These are phyloP conservation scores for Fagopyrum homotropicum DNA, from an alignment of 148 eudicot species.

Conservation along the genomic window DNA sequence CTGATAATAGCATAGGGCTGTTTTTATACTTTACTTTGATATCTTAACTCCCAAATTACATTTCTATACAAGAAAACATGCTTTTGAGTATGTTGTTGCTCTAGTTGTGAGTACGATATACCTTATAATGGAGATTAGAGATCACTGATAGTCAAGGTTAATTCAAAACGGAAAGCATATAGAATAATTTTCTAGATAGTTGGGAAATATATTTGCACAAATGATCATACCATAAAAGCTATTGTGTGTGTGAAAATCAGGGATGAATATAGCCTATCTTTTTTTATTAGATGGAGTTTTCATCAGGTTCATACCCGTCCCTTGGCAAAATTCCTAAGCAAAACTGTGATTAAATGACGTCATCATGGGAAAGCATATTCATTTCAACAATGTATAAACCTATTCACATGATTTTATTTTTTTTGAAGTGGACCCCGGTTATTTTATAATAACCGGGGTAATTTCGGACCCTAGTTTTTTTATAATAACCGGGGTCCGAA, in stretches of 20 bases:
- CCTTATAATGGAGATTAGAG: background rate
- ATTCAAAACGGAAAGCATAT: background rate
- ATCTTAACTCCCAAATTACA: background rate
- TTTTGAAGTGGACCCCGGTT: no score
- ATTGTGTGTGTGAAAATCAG: background rate
- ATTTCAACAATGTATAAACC: constrained; percentile 13
- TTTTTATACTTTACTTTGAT: background rate
- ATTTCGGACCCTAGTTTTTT: no score
- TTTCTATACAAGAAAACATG: background rate
- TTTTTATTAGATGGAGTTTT: background rate
- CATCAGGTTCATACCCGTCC: constrained; percentile 40
- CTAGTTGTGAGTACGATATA: background rate
- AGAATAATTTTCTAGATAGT: background rate
- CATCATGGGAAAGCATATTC: constrained; percentile 42
- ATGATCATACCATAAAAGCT: background rate
- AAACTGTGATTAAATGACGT: constrained; percentile 37
- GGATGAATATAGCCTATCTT: background rate
- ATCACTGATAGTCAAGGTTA: background rate
- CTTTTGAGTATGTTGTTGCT: background rate
- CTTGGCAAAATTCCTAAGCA: constrained; percentile 22
- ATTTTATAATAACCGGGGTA: no score
- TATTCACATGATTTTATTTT: no score
- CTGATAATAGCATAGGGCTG: no score
- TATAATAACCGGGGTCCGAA: no score
- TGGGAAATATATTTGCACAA: background rate